These are phyloP conservation scores for Agrocybe praecox DNA, from an alignment of 768 basidiomycete species.

Conservation along the genomic window DNA sequence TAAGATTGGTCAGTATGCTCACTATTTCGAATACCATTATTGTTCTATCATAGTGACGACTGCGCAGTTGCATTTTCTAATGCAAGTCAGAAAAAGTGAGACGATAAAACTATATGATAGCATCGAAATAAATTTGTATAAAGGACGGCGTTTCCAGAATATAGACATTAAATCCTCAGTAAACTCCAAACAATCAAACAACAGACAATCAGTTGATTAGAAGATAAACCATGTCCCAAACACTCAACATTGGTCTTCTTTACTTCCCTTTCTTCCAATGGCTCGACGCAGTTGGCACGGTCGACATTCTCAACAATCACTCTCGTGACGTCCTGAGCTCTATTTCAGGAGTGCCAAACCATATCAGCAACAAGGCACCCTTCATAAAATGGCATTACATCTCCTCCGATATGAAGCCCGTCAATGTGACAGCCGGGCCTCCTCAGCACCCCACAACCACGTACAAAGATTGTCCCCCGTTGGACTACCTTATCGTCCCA, in stretches of 20 bases:
- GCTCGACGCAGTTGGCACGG: conserved; percentile 24
- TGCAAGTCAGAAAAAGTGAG: too few species aligned
- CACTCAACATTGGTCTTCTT: conserved; percentile 17
- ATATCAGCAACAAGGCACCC: conserved; percentile 17
- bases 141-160: too few species aligned
- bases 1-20: too few species aligned
- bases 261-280: conserved; percentile 20
- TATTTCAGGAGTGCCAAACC: background rate
- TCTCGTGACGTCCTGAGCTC: conserved; percentile 1
- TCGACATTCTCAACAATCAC: conserved; percentile 24
- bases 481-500: conserved; percentile 27
- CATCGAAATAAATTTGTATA: too few species aligned
- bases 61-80: too few species aligned
- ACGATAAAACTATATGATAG: too few species aligned
- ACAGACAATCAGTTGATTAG: too few species aligned
- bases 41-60: too few species aligned
- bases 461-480: conserved; percentile 19
- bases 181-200: too few species aligned
- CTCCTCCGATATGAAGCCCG: conserved; percentile 14
- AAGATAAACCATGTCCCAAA: background rate
- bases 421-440: conserved; percentile 20
- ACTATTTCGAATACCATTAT: too few species aligned
- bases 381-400: conserved; percentile 27
- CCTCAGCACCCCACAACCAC: conserved; percentile 19
- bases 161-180: too few species aligned